phyloP scores from a whole-genome alignment of 331 rosid genomes.

The Acacia concinna region DNA sequence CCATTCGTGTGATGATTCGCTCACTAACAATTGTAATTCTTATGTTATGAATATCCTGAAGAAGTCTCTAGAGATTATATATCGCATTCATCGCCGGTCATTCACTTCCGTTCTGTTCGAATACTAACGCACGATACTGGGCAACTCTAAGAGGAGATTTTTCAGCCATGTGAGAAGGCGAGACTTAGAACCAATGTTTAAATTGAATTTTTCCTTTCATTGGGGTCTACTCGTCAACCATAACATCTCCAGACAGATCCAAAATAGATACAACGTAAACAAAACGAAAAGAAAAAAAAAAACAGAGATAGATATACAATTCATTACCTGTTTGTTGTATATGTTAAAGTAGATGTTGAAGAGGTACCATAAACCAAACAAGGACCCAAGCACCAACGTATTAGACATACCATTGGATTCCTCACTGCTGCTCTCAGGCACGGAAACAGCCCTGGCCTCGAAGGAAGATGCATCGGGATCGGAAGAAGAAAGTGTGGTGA shows the following conservation, averaged over 20 bases:
- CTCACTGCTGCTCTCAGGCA: constrained; percentile 45
- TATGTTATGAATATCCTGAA: neutral
- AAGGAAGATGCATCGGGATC: constrained; percentile 37
- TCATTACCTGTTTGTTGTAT: constrained; percentile 85
- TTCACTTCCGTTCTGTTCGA: neutral
- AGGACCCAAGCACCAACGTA: constrained; percentile 76
- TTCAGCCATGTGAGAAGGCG: neutral
- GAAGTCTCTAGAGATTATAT: neutral
- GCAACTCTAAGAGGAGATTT: neutral
- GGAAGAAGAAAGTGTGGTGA: constrained; percentile 31
- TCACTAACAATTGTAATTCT: neutral
- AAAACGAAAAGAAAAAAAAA: neutral
- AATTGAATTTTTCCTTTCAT: neutral
- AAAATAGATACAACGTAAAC: neutral
- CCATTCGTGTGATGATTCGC: neutral
- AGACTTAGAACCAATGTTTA: neutral
- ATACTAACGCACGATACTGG: neutral
- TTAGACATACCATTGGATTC: constrained; percentile 31
- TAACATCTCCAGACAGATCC: neutral
- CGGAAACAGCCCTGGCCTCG: constrained; percentile 59
- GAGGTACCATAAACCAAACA: constrained; percentile 91
- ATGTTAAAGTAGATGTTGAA: constrained; percentile 96
- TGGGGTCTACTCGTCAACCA: neutral
- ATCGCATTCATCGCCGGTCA: neutral
- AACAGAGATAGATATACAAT: neutral